A percentile compares a stretch with the other conserved stretches of the same genome.
phyloP scores from a whole-genome alignment of 768 basidiomycete species.

The Lactarius tabidus region DNA sequence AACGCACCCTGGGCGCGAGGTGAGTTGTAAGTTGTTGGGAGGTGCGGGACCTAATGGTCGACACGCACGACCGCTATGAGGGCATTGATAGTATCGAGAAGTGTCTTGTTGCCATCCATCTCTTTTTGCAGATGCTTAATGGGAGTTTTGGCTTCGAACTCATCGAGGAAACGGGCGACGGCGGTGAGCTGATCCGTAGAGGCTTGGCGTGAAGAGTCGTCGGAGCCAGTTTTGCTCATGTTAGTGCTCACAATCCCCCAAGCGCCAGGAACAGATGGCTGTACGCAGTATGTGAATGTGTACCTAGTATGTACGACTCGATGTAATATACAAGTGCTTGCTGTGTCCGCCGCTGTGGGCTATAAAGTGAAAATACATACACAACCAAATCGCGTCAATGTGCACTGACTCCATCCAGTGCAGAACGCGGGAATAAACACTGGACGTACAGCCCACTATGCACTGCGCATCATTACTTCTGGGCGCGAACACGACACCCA shows the following conservation, averaged over 20 bases:
- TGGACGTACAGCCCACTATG: neutral
- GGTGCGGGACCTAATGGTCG: neutral
- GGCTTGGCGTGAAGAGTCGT: neutral
- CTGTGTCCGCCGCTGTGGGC: slow-evolving; percentile 2
- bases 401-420: slow-evolving; percentile 7
- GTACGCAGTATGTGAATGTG: neutral
- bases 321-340: slow-evolving; percentile 22
- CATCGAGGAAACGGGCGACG: slow-evolving; percentile 11
- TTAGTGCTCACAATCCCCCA: neutral
- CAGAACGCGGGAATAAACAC: slow-evolving; percentile 7
- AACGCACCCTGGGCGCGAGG: slow-evolving; percentile 17
- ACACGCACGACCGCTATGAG: slow-evolving; percentile 18
- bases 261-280: neutral
- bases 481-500: slow-evolving; percentile 64
- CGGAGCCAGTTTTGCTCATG: too few relatives aligned
- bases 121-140: slow-evolving; percentile 5
- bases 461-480: neutral
- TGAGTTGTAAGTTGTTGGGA: neutral
- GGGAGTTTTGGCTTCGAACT: slow-evolving; percentile 10
- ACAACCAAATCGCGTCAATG: slow-evolving; percentile 6
- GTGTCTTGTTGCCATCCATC: slow-evolving; percentile 13
- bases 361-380: slow-evolving; percentile 22
- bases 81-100: slow-evolving; percentile 23
- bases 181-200: slow-evolving; percentile 12
- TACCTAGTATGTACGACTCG: neutral